These are phyloP conservation scores for Entoloma clypeatum DNA, from an alignment of 1,284 basidiomycete genomes.

Conservation along the genomic window DNA sequence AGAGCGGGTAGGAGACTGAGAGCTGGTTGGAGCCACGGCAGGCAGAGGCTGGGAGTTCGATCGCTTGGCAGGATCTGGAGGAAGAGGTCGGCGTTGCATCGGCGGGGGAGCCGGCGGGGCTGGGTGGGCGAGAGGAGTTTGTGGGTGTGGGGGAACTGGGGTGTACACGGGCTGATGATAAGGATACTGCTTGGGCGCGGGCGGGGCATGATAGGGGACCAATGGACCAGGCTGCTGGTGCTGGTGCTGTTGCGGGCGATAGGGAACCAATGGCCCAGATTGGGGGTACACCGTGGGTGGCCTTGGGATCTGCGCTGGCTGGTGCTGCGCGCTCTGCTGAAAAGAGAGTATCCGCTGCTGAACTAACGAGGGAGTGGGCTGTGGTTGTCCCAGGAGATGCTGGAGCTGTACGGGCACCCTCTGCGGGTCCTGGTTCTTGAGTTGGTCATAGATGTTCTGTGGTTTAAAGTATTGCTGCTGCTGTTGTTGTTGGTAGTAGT, in stretches of 20 bases:
- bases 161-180: background rate
- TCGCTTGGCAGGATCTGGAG: conserved; percentile 7
- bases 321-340: conserved; percentile 14
- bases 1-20: conserved; percentile 17
- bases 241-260: background rate
- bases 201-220: no score
- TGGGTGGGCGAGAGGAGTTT: conserved; percentile 4
- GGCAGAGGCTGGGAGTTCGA: conserved; percentile 8
- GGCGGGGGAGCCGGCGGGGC: background rate
- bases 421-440: conserved; percentile 18
- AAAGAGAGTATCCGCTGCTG: conserved; percentile 13
- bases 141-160: conserved; percentile 2
- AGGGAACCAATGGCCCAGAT: background rate
- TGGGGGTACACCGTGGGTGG: conserved; percentile 9
- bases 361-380: conserved; percentile 10
- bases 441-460: conserved; percentile 23
- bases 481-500: conserved; percentile 15
- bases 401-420: conserved; percentile 7
- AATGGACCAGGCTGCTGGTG: conserved; percentile 1
- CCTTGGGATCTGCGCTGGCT: conserved; percentile 8
- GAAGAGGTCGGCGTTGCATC: conserved; percentile 16
- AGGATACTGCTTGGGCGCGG: background rate
- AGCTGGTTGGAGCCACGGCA: conserved; percentile 9
- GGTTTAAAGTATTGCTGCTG: conserved; percentile 20
- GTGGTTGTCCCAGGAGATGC: conserved; percentile 10